Conservation (phyloP, 164 flowering plant genomes). For the Stephania japonica region DNA sequence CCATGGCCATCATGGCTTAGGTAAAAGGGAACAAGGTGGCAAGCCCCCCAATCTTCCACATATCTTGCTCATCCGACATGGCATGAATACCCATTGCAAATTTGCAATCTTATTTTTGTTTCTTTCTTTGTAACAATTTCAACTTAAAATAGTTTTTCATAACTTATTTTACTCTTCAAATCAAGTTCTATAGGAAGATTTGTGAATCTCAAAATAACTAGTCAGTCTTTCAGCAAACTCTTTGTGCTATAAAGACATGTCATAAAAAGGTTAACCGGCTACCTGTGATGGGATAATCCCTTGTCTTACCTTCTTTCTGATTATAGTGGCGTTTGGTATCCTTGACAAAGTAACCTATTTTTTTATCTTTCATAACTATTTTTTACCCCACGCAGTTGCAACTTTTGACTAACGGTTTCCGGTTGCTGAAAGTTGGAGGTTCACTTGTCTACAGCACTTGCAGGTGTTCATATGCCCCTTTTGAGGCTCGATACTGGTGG, state of each 20-base stretch:
- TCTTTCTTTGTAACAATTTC: not conserved
- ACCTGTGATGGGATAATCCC: not conserved
- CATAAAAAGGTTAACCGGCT: not conserved
- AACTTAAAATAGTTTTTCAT: not conserved
- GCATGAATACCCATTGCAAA: not conserved
- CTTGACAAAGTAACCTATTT: not conserved
- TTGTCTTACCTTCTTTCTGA: not conserved
- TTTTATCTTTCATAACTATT: too few species aligned
- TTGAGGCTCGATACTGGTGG: too few species aligned
- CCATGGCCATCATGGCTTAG: too few species aligned
- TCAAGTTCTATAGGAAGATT: not conserved
- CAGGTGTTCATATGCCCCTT: slow-evolving; percentile 41
- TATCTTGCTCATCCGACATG: too few species aligned
- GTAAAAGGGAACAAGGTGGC: too few species aligned
- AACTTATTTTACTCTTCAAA: not conserved
- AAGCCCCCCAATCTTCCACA: too few species aligned
- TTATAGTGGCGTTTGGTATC: not conserved
- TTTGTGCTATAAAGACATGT: not conserved
- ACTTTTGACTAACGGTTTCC: slow-evolving; percentile 75
- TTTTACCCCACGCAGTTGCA: slow-evolving; percentile 42
- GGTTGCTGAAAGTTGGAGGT: slow-evolving; percentile 78
- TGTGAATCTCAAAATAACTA: not conserved
- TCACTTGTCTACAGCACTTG: slow-evolving; percentile 91
- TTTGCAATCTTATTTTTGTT: not conserved
- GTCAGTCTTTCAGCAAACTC: not conserved